phyloP scores from a whole-genome alignment of 371 early-diverging fungal genomes.

The Apophysomyces elegans region DNA sequence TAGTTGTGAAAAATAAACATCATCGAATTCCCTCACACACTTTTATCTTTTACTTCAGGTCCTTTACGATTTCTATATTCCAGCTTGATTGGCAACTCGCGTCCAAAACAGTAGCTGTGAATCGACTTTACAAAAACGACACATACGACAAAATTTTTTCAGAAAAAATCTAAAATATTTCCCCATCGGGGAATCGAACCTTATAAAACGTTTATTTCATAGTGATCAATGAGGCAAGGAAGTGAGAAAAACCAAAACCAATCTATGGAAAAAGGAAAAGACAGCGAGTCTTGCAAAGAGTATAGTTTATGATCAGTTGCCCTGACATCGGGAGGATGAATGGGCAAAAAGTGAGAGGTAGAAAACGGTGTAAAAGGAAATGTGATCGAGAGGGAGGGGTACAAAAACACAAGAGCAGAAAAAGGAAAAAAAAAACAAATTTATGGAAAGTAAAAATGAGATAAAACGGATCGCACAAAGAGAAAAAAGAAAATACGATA shows the following conservation, averaged over 20 bases:
- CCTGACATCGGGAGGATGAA: constrained; percentile 10
- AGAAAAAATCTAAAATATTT: no score
- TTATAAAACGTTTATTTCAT: constrained; percentile 10
- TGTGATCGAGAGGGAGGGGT: neutral
- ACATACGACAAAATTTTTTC: no score
- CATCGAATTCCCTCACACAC: no score
- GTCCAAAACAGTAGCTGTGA: no score
- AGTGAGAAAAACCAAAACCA: constrained; percentile 6
- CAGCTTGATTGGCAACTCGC: no score
- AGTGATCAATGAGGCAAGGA: neutral
- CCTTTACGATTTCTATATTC: no score
- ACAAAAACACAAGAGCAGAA: no score
- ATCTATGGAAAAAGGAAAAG: constrained; percentile 1
- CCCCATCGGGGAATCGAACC: neutral
- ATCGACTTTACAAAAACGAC: no score
- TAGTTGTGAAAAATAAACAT: no score
- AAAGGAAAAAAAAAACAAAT: no score
- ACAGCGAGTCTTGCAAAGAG: constrained; percentile 2
- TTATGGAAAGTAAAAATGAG: neutral
- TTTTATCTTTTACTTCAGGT: no score
- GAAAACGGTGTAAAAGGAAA: neutral
- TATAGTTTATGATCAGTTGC: constrained; percentile 4
- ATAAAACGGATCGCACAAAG: neutral
- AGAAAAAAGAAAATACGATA: neutral
- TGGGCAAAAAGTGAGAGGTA: constrained; percentile 4